Percentiles rank a stretch among this genome's conserved stretches.
Evolutionary conservation across 1,284 basidiomycete genomes (phyloP).

Genomic region (Ganoderma boninense): DNA sequence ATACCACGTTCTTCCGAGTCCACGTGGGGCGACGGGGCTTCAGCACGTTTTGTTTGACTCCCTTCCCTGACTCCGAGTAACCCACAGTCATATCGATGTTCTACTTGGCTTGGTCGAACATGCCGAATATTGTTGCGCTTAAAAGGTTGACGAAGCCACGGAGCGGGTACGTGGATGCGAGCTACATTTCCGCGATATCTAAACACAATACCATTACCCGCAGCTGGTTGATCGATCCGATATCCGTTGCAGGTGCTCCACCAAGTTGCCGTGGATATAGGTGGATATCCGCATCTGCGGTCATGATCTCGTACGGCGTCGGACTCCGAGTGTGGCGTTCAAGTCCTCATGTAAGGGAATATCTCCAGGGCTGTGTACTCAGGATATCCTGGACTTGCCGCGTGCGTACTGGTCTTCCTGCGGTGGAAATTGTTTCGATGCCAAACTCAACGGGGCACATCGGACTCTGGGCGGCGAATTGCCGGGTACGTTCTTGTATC

Average conservation of each 20-base stretch:
- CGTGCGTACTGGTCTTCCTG: background rate
- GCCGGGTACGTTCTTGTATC: slow-evolving; percentile 23
- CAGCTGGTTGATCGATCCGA: slow-evolving; percentile 21
- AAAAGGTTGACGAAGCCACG: background rate
- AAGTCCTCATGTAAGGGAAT: slow-evolving; percentile 18
- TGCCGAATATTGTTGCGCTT: background rate
- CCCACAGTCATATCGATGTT: background rate
- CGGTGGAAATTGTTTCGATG: slow-evolving; percentile 12
- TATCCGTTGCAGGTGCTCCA: slow-evolving; percentile 19
- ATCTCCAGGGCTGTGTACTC: slow-evolving; percentile 14
- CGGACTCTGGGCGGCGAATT: slow-evolving; percentile 18
- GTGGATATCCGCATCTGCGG: slow-evolving; percentile 15
- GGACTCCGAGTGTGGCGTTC: slow-evolving; percentile 11
- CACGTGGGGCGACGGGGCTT: background rate
- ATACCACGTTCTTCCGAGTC: background rate
- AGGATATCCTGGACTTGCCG: slow-evolving; percentile 11
- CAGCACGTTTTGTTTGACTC: background rate
- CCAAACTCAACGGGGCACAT: slow-evolving; percentile 6
- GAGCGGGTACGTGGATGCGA: background rate
- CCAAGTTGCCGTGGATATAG: background rate
- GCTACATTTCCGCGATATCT: background rate
- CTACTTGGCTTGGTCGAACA: background rate
- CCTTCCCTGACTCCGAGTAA: background rate
- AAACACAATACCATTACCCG: background rate
- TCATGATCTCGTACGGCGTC: slow-evolving; percentile 24